These are phyloP conservation scores for Nakazawaea ernobii DNA, from an alignment of 805 yeast species.

Conservation along the genomic window DNA sequence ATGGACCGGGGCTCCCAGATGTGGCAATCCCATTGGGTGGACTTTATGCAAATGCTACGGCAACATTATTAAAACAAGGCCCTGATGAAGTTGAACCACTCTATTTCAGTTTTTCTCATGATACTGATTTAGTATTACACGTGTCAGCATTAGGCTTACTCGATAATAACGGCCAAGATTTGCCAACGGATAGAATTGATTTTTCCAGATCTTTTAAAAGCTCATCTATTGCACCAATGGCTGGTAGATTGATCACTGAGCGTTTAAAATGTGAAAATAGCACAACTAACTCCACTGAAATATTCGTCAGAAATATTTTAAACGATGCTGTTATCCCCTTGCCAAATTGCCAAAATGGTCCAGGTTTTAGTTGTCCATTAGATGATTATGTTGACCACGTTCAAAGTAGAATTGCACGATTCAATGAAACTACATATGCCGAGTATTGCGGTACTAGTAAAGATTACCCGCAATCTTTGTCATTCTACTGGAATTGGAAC, in stretches of 20 bases:
- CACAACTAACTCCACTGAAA: constrained; percentile 10
- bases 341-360: constrained; percentile 43
- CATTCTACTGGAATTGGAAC: constrained; percentile 37
- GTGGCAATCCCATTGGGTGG: constrained; percentile 56
- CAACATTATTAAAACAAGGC: constrained; percentile 19
- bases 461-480: constrained; percentile 22
- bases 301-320: constrained; percentile 40
- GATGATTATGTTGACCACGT: constrained; percentile 28
- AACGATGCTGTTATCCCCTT: constrained; percentile 54
- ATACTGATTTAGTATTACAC: constrained; percentile 57
- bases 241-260: constrained; percentile 47
- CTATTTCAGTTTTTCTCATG: constrained; percentile 72
- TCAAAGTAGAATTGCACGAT: constrained; percentile 19
- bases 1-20: constrained; percentile 59
- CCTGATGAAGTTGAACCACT: constrained; percentile 32
- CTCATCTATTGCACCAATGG: constrained; percentile 50
- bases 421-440: constrained; percentile 18
- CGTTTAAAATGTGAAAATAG: constrained; percentile 33
- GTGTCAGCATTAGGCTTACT: constrained; percentile 60
- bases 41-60: constrained; percentile 46
- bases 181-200: constrained; percentile 39
- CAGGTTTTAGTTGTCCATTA: constrained; percentile 44
- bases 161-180: constrained; percentile 32
- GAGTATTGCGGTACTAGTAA: constrained; percentile 24
- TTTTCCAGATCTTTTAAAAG: constrained; percentile 37